These are phyloP conservation scores for sweet orange (Citrus sinensis) DNA, from an alignment of 345 rosid genomes.

Conservation along the genomic window DNA sequence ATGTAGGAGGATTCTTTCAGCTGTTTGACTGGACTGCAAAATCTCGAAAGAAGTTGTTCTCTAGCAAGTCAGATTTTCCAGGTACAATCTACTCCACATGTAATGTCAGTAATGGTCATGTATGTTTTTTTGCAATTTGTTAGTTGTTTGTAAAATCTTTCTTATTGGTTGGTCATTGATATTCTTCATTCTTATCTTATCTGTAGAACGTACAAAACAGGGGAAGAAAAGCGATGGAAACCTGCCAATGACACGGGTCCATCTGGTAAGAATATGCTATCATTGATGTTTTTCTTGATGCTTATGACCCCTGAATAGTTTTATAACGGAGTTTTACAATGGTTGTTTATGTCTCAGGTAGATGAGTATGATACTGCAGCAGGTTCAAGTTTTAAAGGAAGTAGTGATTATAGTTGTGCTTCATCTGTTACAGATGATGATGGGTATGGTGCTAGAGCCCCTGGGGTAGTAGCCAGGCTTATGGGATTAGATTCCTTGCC, in stretches of 20 bases:
- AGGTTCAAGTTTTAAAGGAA: constrained; percentile 45
- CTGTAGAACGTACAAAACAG: constrained; percentile 51
- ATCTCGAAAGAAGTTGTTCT: constrained; percentile 90
- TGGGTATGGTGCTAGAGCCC: constrained; percentile 68
- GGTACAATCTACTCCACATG: constrained; percentile 27
- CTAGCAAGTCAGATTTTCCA: constrained; percentile 67
- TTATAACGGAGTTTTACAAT: neutral
- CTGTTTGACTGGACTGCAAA: constrained; percentile 95
- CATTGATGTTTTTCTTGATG: constrained; percentile 3
- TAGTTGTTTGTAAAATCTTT: neutral
- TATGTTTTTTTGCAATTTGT: neutral
- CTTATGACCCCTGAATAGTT: constrained; percentile 1
- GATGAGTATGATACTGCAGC: constrained; percentile 65
- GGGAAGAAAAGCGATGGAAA: constrained; percentile 64
- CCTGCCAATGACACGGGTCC: constrained; percentile 55
- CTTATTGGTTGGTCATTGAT: constrained; percentile 9
- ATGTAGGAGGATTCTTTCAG: constrained; percentile 77
- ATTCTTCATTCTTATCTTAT: neutral
- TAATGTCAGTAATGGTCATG: neutral
- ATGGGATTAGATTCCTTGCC: constrained; percentile 96
- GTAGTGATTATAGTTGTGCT: constrained; percentile 79
- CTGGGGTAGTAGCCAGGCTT: constrained; percentile 92
- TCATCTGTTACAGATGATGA: constrained; percentile 94
- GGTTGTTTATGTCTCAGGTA: constrained; percentile 35
- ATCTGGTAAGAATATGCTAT: constrained; percentile 32